Conservation (phyloP, 495 filamentous ascomycete genomes). For the Wilcoxina mikolae region DNA sequence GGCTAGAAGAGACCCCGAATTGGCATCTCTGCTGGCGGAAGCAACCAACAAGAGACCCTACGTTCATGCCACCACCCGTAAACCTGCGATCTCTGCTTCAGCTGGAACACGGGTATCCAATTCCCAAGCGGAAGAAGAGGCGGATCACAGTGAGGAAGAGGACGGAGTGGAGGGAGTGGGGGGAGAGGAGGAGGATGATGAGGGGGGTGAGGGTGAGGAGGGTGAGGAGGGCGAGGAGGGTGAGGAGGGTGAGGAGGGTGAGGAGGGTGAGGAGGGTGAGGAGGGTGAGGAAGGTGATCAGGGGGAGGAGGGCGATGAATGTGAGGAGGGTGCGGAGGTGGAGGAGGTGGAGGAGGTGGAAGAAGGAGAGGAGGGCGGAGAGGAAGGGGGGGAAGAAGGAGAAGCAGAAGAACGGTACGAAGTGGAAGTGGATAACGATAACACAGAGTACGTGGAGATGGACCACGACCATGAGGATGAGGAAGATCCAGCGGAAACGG, state of each 20-base stretch:
- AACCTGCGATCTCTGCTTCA: not conserved
- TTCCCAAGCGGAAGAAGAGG: not conserved
- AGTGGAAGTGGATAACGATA: not conserved
- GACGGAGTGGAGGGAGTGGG: not conserved
- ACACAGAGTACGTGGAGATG: not conserved
- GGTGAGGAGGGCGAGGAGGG: not conserved
- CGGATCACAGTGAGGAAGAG: not conserved
- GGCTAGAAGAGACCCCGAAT: not conserved
- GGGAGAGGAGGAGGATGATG: constrained; percentile 4
- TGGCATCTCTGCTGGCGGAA: not conserved
- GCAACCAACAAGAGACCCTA: not conserved
- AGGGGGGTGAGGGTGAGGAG: not conserved
- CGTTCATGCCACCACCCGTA: not conserved
- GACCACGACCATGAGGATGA: constrained; percentile 27
- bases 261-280: not conserved
- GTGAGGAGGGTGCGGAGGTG: not conserved
- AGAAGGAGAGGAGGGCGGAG: not conserved
- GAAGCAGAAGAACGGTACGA: not conserved
- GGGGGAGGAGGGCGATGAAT: not conserved
- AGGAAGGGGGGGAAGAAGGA: not conserved
- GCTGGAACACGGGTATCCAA: not conserved
- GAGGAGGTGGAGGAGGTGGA: not conserved
- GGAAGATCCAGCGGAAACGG: constrained; percentile 16
- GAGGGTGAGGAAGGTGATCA: not conserved
- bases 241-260: not conserved